Evolutionary conservation across 352 stramenopile genomes (phyloP).

Genomic region (Pythium folliculosum): DNA sequence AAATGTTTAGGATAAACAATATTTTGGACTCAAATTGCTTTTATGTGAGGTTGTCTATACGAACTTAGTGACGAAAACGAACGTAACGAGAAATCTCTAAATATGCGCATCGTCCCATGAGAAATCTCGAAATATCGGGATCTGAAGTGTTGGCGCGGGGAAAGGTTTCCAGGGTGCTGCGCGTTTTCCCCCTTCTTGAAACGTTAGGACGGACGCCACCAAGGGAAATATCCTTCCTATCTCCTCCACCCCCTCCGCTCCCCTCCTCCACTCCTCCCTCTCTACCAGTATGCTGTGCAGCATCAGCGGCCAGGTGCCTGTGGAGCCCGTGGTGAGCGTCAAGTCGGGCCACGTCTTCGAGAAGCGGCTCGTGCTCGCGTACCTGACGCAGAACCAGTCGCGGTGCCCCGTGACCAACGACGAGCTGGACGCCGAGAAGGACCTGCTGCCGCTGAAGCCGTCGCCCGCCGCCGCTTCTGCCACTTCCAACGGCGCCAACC

Average conservation of each 20-base stretch:
- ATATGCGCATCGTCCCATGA: not conserved
- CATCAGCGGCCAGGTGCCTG: slow-evolving; percentile 81
- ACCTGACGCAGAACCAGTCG: slow-evolving; percentile 68
- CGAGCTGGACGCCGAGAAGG: slow-evolving; percentile 53
- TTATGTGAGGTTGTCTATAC: too few relatives aligned
- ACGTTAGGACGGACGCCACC: slow-evolving; percentile 25
- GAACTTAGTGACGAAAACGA: too few relatives aligned
- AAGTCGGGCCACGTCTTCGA: slow-evolving; percentile 90
- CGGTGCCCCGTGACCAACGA: slow-evolving; percentile 75
- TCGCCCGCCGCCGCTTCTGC: slow-evolving; percentile 16
- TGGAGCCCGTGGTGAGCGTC: slow-evolving; percentile 79
- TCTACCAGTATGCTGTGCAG: slow-evolving; percentile 62
- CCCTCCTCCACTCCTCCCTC: not conserved
- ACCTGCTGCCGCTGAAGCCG: slow-evolving; percentile 68
- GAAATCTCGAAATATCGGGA: slow-evolving; percentile 32
- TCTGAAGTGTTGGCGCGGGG: slow-evolving; percentile 26
- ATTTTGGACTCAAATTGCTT: too few relatives aligned
- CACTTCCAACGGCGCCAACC: slow-evolving; percentile 1
- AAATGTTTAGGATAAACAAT: too few relatives aligned
- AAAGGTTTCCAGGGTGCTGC: too few relatives aligned
- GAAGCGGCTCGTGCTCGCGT: slow-evolving; percentile 84
- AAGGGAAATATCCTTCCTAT: too few relatives aligned
- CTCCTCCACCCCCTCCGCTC: slow-evolving; percentile 28
- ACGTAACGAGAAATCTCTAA: not conserved
- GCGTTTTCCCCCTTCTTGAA: slow-evolving; percentile 24